phyloP scores from a whole-genome alignment of 805 yeast genomes.

The Vanderwaltozyma polyspora region DNA sequence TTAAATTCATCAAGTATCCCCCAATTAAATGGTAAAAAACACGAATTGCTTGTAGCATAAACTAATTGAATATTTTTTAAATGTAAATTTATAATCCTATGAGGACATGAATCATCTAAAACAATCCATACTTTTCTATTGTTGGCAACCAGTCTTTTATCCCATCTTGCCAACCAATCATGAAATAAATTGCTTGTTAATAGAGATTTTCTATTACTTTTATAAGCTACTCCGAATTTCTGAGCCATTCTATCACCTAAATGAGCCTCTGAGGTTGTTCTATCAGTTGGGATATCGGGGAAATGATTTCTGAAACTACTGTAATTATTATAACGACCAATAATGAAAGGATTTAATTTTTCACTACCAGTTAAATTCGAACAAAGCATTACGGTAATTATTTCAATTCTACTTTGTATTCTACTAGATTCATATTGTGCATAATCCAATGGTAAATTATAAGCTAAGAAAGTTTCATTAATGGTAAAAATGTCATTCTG shows the following conservation, averaged over 20 bases:
- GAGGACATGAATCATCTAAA: constrained; percentile 53
- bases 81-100: constrained; percentile 44
- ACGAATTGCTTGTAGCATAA: constrained; percentile 29
- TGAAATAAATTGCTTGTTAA: constrained; percentile 52
- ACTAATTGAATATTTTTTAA: constrained; percentile 32
- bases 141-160: constrained; percentile 40
- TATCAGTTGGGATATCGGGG: constrained; percentile 7
- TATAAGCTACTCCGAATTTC: constrained; percentile 42
- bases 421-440: constrained; percentile 33
- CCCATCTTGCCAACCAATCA: constrained; percentile 49
- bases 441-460: constrained; percentile 50
- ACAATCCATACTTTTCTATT: constrained; percentile 43
- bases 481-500: constrained; percentile 46
- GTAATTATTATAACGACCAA: constrained; percentile 45
- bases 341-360: constrained; percentile 47
- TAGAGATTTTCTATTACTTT: constrained; percentile 51
- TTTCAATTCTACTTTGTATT: constrained; percentile 29
- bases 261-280: background rate
- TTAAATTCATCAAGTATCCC: constrained; percentile 55
- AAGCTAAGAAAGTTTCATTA: constrained; percentile 52
- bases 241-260: constrained; percentile 38
- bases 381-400: constrained; percentile 49
- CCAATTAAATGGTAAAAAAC: constrained; percentile 51
- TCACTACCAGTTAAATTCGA: constrained; percentile 53
- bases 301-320: constrained; percentile 30